Evolutionary conservation across 176 grass and related monocot species (phyloP), one percentile per base, ranked within the genome.

Genomic region (Areca catechu): DNA sequence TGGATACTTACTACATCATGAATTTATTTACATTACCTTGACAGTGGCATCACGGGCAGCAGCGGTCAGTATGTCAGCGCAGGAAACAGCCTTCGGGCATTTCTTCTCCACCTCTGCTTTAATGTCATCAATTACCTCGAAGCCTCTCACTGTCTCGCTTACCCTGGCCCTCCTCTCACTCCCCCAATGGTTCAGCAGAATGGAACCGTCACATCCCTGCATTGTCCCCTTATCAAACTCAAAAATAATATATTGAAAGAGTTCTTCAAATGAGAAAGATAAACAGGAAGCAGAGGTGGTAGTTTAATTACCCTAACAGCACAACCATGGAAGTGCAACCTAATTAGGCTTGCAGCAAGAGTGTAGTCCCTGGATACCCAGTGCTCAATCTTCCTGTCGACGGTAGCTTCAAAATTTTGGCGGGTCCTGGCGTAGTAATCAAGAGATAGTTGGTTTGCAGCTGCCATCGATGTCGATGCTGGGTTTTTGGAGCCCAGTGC

Each of bases 61-160:
- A 16, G 84, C 81, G 7, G 78, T 66, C 57, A 98, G 93, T 64
- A 89, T 80, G 73, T 98, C 93, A n/a, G 88, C 84, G 69, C 84
- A 92, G 23, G 84, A 92, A 19, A 98, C 88, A 0, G 62, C 78
- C 48, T 30, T 50, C 58, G 67, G 72, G 87, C 93, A 98, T 20
- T 51, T 23, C 17, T 29, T 17, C 70, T 98, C 93, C 49, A 98
- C 20, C 75, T 77, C 73, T 21, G 43, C 66, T 80, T 92, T 92
- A 76, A 98, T 89, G 27, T 58, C 70, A 24, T 85, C 79, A 69
- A 92, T 83, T 21, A 89, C 73, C 0, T 74, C 25, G 58, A 98
- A 98, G 0, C 93, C 93, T 1, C 93, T 50, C 61, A 92, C 81
- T 67, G 81, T 85, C 82, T 28, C 48, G 77, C 87, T 84, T 66